Conservation (phyloP, 176 grass and related monocot species). For the Oryza coarctata region DNA sequence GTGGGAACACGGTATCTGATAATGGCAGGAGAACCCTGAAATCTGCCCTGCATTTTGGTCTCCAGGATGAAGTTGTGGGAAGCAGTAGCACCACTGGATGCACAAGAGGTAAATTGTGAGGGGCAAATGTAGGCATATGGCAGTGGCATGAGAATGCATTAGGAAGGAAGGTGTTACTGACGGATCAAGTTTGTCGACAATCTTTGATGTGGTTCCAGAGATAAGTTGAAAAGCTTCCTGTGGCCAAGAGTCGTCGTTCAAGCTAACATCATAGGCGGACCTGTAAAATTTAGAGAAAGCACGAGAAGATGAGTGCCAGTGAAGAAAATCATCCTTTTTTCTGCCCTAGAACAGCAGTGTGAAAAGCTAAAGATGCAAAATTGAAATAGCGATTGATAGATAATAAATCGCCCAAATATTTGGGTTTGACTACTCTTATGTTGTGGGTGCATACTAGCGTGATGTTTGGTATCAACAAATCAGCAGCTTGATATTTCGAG, state of each 20-base stretch:
- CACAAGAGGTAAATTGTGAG: neutral
- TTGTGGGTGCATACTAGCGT: no score
- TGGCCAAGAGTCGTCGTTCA: conserved; percentile 74
- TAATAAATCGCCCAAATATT: no score
- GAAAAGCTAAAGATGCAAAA: no score
- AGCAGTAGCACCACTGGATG: conserved; percentile 51
- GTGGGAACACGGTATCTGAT: conserved; percentile 67
- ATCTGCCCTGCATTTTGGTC: conserved; percentile 61
- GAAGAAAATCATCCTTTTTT: no score
- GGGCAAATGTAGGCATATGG: neutral
- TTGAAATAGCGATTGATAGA: no score
- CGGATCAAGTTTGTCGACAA: conserved; percentile 67
- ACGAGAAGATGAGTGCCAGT: no score
- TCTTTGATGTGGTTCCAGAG: conserved; percentile 57
- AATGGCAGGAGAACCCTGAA: conserved; percentile 64
- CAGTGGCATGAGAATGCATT: neutral
- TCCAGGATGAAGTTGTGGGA: conserved; percentile 75
- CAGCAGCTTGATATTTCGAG: no score
- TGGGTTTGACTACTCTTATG: no score
- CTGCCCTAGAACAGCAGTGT: neutral
- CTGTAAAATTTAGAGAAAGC: conserved; percentile 20
- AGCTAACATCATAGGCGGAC: conserved; percentile 71
- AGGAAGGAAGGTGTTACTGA: conserved; percentile 29
- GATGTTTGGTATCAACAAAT: no score
- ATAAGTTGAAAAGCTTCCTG: conserved; percentile 60